Conservation (phyloP, 2,329 filamentous ascomycete genomes). For the Penicillium digitatum region DNA sequence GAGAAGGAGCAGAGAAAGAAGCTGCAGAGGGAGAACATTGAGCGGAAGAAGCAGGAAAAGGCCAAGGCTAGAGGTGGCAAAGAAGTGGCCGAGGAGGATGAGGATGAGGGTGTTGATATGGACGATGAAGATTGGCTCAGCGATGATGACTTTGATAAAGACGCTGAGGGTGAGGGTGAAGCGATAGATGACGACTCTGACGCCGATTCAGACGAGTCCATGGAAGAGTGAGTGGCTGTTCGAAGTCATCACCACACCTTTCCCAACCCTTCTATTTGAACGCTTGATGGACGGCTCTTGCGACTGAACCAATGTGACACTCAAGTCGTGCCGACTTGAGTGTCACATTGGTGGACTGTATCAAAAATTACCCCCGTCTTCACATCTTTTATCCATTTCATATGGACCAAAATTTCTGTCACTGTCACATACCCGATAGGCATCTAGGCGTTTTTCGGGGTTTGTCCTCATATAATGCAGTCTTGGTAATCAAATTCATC, state of each 20-base stretch:
- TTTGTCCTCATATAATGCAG: conserved; percentile 7
- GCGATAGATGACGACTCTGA: conserved; percentile 36
- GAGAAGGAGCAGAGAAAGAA: conserved; percentile 83
- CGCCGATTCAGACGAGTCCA: conserved; percentile 39
- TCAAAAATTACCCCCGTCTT: neutral
- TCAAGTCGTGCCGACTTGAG: neutral
- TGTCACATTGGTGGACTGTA: neutral
- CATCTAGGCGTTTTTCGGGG: conserved; percentile 8
- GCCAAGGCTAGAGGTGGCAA: conserved; percentile 47
- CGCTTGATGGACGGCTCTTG: neutral
- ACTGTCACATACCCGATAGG: conserved; percentile 13
- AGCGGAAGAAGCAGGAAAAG: conserved; percentile 70
- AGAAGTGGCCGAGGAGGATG: conserved; percentile 47
- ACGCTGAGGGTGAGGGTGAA: conserved; percentile 43
- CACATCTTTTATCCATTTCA: conserved; percentile 3
- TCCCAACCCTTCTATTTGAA: neutral
- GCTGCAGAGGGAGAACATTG: conserved; percentile 84
- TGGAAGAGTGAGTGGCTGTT: conserved; percentile 38
- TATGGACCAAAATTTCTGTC: conserved; percentile 13
- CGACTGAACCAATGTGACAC: neutral
- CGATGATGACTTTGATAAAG: conserved; percentile 49
- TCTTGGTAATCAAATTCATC: conserved; percentile 1
- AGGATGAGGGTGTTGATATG: conserved; percentile 48
- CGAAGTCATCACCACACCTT: neutral
- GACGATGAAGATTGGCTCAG: conserved; percentile 52